A percentile compares a stretch with the other conserved stretches of the same genome.
Conservation (phyloP, 2,329 filamentous ascomycete species). For the Fusarium solani-melongenae region DNA sequence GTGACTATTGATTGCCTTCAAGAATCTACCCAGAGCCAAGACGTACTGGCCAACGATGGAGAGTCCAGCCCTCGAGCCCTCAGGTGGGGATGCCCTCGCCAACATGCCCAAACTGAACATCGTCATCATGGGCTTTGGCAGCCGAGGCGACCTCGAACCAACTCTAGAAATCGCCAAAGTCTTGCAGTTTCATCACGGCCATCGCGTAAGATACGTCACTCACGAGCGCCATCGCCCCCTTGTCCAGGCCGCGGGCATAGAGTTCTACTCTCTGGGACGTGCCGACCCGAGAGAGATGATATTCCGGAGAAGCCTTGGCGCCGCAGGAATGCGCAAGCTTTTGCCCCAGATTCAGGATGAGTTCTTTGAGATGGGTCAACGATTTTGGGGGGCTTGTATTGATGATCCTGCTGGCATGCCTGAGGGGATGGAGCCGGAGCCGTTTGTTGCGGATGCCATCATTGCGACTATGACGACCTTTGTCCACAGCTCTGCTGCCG, state of each 20-base stretch:
- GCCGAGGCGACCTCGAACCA: background rate
- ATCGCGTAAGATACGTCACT: background rate
- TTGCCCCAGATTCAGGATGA: background rate
- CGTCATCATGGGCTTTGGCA: conserved; percentile 6
- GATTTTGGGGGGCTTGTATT: background rate
- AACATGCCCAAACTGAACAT: background rate
- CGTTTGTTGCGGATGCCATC: background rate
- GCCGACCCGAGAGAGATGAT: conserved; percentile 1
- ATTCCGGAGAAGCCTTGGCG: background rate
- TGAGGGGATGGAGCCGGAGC: background rate
- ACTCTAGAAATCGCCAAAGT: conserved; percentile 2
- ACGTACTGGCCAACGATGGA: background rate
- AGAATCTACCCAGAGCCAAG: background rate
- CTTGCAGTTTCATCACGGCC: background rate
- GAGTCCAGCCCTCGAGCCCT: too few relatives aligned
- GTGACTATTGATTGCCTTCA: background rate
- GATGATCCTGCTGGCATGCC: background rate
- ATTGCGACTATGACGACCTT: background rate
- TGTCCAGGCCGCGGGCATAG: background rate
- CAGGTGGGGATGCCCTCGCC: background rate
- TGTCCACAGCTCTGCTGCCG: background rate
- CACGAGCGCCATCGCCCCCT: background rate
- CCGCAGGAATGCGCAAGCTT: background rate
- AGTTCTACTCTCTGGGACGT: background rate
- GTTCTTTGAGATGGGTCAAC: background rate